Percentiles rank a stretch among this genome's conserved stretches.
Conservation (phyloP, 2,329 filamentous ascomycete species). For the Aspergillus bombycis region DNA sequence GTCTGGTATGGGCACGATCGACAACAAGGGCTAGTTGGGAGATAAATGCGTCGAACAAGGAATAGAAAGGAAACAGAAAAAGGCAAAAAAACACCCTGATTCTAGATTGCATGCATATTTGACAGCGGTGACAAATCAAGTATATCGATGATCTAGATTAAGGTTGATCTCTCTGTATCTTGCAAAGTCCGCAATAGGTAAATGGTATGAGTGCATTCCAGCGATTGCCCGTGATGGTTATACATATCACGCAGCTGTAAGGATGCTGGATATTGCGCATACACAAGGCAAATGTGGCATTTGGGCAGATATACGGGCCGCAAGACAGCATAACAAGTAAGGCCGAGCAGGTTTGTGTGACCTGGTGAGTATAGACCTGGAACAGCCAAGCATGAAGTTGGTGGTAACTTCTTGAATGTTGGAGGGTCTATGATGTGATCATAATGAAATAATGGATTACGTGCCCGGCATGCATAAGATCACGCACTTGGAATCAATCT, state of each 20-base stretch:
- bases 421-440: not conserved
- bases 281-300: not conserved
- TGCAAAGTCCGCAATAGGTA: conserved; percentile 3
- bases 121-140: not conserved
- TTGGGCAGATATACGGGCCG: not conserved
- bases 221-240: not conserved
- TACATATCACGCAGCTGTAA: not conserved
- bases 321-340: not conserved
- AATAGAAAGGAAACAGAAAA: not conserved
- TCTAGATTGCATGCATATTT: not conserved
- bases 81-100: not conserved
- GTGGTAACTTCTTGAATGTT: not conserved
- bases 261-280: not conserved
- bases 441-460: conserved; percentile 3
- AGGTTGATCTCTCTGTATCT: conserved; percentile 1
- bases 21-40: not conserved
- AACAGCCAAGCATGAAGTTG: not conserved
- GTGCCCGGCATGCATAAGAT: conserved; percentile 1
- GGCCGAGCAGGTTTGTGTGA: conserved; percentile 7
- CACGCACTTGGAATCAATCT: conserved; percentile 4
- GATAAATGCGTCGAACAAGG: not conserved
- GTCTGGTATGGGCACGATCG: not conserved
- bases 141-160: not conserved
- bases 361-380: not conserved
- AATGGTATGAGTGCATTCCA: not conserved